Conservation (phyloP, 352 stramenopile genomes). For the Globisporangium radiosum region DNA sequence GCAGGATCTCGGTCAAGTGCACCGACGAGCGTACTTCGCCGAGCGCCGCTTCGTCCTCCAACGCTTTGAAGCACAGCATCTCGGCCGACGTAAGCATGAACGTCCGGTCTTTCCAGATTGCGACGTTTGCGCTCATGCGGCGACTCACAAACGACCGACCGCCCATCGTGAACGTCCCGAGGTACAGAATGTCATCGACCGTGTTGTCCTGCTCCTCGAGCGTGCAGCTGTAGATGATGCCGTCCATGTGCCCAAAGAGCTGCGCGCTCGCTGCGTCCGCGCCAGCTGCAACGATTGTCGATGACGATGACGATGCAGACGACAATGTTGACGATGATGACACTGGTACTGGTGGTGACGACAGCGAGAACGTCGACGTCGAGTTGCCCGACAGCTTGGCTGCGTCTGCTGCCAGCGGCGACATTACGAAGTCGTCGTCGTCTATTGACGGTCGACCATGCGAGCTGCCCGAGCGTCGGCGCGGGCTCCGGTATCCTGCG, state of each 20-base stretch:
- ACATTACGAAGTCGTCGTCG: constrained; percentile 27
- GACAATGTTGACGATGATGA: not conserved
- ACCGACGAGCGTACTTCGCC: constrained; percentile 64
- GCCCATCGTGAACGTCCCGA: constrained; percentile 74
- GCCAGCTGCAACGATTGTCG: not conserved
- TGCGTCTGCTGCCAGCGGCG: constrained; percentile 15
- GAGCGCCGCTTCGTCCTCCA: constrained; percentile 34
- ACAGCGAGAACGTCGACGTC: constrained; percentile 1
- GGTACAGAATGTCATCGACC: constrained; percentile 69
- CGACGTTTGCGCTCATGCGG: constrained; percentile 65
- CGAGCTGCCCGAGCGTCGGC: constrained; percentile 1
- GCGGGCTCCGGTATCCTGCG: constrained; percentile 52
- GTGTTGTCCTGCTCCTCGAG: constrained; percentile 75
- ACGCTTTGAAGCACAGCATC: constrained; percentile 73
- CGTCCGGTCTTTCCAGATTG: constrained; percentile 72
- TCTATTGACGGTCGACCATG: constrained; percentile 16
- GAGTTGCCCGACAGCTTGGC: constrained; percentile 6
- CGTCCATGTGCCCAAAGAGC: constrained; percentile 33
- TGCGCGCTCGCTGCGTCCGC: constrained; percentile 6
- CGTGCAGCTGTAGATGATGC: constrained; percentile 67
- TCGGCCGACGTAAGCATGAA: constrained; percentile 73
- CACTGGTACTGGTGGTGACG: no score
- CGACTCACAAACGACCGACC: constrained; percentile 62
- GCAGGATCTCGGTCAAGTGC: constrained; percentile 71
- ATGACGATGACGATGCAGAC: not conserved